A percentile compares a stretch with the other conserved stretches of the same genome.
Conservation (phyloP, 2,329 filamentous ascomycete genomes). For the Seiridium cupressi region DNA sequence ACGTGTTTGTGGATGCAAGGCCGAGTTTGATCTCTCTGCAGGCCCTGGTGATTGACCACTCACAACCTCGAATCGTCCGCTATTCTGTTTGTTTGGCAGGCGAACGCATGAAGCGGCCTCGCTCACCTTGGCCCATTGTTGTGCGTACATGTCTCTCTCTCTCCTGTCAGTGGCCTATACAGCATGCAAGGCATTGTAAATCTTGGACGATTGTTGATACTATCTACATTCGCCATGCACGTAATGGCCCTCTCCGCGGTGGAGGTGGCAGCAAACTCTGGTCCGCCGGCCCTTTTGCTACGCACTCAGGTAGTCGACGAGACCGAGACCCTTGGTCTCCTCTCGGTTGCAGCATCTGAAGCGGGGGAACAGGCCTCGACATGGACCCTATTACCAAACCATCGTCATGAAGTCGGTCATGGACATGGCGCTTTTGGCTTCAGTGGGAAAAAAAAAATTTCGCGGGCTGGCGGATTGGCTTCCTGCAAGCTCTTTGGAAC, state of each 20-base stretch:
- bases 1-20: neutral
- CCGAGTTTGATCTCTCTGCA: constrained; percentile 2
- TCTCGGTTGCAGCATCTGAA: neutral
- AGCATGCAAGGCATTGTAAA: neutral
- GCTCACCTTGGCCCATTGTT: constrained; percentile 3
- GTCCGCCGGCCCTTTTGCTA: constrained; percentile 4
- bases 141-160: neutral
- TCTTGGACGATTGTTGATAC: neutral
- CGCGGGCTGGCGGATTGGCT: neutral
- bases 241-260: constrained; percentile 3
- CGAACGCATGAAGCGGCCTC: constrained; percentile 7
- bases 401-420: neutral
- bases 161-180: neutral
- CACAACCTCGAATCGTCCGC: neutral
- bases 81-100: constrained; percentile 2
- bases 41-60: neutral
- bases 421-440: neutral
- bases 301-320: constrained; percentile 4
- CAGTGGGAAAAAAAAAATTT: neutral
- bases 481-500: neutral
- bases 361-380: neutral
- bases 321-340: neutral
- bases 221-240: constrained; percentile 1
- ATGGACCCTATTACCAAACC: constrained; percentile 5
- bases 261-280: neutral